Evolutionary conservation across 768 basidiomycete species (phyloP).

Genomic region (Holtermanniella nyarrowii): DNA sequence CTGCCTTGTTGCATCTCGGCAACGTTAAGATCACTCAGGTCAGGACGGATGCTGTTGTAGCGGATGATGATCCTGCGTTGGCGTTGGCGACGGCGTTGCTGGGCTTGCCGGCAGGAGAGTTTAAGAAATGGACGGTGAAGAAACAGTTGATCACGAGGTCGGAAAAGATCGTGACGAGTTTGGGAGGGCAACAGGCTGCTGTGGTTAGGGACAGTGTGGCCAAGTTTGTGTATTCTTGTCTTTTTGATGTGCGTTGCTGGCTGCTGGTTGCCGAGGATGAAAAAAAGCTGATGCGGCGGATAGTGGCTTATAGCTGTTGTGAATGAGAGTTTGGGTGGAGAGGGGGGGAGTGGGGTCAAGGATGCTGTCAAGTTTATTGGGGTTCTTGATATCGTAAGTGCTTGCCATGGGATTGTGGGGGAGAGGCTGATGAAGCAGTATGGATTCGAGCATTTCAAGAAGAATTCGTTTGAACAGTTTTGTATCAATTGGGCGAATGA

Average conservation of each 20-base stretch:
- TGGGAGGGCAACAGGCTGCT: conserved; percentile 78
- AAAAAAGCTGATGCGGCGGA: conserved; percentile 4
- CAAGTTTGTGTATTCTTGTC: conserved; percentile 95
- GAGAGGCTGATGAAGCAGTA: conserved; percentile 43
- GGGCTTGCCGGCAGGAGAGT: conserved; percentile 78
- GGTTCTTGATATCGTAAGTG: conserved; percentile 70
- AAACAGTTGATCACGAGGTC: conserved; percentile 89
- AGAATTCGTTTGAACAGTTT: conserved; percentile 72
- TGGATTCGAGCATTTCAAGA: conserved; percentile 94
- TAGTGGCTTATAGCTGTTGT: conserved; percentile 89
- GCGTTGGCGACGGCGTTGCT: conserved; percentile 76
- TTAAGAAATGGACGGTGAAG: conserved; percentile 98
- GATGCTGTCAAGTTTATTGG: conserved; percentile 98
- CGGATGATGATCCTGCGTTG: conserved; percentile 71
- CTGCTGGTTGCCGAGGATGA: neutral
- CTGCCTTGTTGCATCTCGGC: conserved; percentile 90
- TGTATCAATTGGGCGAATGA: conserved; percentile 99
- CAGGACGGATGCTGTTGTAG: conserved; percentile 71
- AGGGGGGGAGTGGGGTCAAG: conserved; percentile 78
- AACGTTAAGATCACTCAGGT: conserved; percentile 82
- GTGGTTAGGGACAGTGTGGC: conserved; percentile 94
- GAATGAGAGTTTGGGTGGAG: conserved; percentile 94
- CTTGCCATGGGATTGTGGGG: neutral
- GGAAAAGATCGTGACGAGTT: conserved; percentile 84
- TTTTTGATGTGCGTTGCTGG: conserved; percentile 58